Evolutionary conservation across 345 rosid species (phyloP), one percentile per base, ranked within the genome.

Genomic region (Sisymbrium altissimum): DNA sequence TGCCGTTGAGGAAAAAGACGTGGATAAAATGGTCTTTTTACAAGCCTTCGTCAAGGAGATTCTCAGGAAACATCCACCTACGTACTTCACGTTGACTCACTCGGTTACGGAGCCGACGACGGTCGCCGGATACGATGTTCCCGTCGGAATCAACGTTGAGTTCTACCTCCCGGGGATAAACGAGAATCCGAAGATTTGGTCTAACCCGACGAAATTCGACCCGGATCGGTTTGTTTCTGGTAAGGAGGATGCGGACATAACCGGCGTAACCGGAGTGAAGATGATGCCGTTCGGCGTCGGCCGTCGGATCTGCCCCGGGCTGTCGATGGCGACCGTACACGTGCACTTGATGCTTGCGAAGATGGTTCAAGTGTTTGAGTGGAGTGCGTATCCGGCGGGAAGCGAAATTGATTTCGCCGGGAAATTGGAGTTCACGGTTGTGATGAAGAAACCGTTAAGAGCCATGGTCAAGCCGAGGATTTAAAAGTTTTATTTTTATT

Each of bases 281-380:
- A 88, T 87, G 97, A 79, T 88, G 75, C 96, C 90, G 19, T 91
- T 94, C 11, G 98, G 96, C 12, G 87, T 81, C 0, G 96, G 98
- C 17, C 83, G 97, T 81, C 68, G 98, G 77, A 88, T 87, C n/a
- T 94, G 98, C 67, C 97, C 97, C 0, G 97, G 97, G 0, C 32
- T 94, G 15, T 79, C 81, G 2, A 83, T 91, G 91, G 96, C 87
- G 2, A 94, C 92, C 3, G 82, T 89, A 72, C 98, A 94, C 61
- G 81, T 89, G 33, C 84, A 87, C 55, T 70, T 94, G 48, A 87
- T 88, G 89, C 61, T 94, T 6, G 95, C 96, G 1, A 85, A 90
- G 70, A 89, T 91, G 97, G 93, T 94, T 45, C 98, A 91, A 25
- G 92, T 88, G 39, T 94, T 91, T 49, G 90, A 91, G 66, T 94